Evolutionary conservation across 495 filamentous ascomycete species (phyloP).

Genomic region (Recurvomyces mirabilis): DNA sequence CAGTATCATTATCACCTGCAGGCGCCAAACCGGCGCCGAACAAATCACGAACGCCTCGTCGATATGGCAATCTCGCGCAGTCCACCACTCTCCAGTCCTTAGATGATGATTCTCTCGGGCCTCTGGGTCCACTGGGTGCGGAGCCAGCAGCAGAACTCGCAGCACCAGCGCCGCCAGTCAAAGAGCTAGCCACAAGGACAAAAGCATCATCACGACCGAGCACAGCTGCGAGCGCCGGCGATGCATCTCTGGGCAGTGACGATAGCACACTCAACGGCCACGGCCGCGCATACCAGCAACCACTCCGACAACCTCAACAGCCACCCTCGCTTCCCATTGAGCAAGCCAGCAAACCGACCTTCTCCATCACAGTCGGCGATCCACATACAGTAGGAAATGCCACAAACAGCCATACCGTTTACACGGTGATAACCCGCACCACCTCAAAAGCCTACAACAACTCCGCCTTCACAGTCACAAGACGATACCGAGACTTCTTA

Average conservation of each 20-base stretch:
- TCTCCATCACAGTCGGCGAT: conserved; percentile 88
- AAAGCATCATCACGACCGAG: conserved; percentile 35
- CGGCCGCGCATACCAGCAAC: conserved; percentile 50
- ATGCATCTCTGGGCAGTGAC: conserved; percentile 49
- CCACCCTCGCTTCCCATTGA: conserved; percentile 72
- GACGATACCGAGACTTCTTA: conserved; percentile 90
- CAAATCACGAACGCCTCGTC: conserved; percentile 50
- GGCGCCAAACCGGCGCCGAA: conserved; percentile 33
- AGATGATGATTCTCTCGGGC: conserved; percentile 80
- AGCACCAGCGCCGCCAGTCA: conserved; percentile 80
- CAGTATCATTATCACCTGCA: conserved; percentile 3
- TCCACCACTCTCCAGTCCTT: conserved; percentile 77
- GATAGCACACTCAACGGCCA: conserved; percentile 47
- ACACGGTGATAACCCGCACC: conserved; percentile 90
- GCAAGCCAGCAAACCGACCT: conserved; percentile 79
- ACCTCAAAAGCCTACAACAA: conserved; percentile 91
- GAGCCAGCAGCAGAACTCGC: conserved; percentile 44
- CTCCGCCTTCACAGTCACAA: conserved; percentile 73
- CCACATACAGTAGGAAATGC: conserved; percentile 96
- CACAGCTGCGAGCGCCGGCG: conserved; percentile 37
- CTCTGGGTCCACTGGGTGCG: conserved; percentile 74
- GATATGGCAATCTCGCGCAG: conserved; percentile 70
- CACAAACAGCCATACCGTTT: conserved; percentile 94
- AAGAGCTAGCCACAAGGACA: conserved; percentile 48
- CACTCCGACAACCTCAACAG: conserved; percentile 56